Conservation (phyloP, 2,329 filamentous ascomycete genomes). For the Talaromyces piceae region DNA sequence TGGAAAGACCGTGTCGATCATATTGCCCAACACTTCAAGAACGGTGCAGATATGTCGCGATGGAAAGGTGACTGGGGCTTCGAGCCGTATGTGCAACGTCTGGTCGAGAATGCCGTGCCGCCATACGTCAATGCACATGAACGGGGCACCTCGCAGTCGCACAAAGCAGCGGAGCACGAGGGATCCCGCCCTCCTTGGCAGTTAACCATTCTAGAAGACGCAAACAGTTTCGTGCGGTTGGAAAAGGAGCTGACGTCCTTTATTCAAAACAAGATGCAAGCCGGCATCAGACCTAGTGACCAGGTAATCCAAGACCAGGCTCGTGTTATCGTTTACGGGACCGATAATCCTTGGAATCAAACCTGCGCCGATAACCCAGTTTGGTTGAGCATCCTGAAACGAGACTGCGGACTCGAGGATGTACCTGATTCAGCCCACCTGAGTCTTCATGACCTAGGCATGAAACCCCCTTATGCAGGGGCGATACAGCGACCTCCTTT, state of each 20-base stretch:
- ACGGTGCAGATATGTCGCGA: conserved; percentile 30
- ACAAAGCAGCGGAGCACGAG: conserved; percentile 13
- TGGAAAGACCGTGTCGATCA: conserved; percentile 40
- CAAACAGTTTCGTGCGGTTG: conserved; percentile 36
- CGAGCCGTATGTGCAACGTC: conserved; percentile 27
- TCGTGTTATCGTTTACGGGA: conserved; percentile 28
- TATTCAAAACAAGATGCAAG: conserved; percentile 26
- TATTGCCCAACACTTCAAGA: conserved; percentile 34
- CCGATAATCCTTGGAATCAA: conserved; percentile 33
- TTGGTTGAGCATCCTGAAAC: conserved; percentile 40
- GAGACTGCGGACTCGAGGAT: conserved; percentile 32
- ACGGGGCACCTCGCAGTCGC: conserved; percentile 27
- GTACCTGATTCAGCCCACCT: conserved; percentile 26
- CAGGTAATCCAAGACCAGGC: conserved; percentile 30
- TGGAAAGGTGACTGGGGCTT: conserved; percentile 38
- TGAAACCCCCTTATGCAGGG: conserved; percentile 38
- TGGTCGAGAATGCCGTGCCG: conserved; percentile 31
- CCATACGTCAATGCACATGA: conserved; percentile 32
- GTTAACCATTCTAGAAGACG: conserved; percentile 25
- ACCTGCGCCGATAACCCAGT: conserved; percentile 41
- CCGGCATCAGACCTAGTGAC: conserved; percentile 31
- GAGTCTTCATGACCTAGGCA: conserved; percentile 31
- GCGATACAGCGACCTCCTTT: conserved; percentile 26
- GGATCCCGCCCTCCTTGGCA: conserved; percentile 2
- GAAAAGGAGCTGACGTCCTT: conserved; percentile 34